These are phyloP conservation scores for Solanum sparsipilum DNA, from an alignment of 257 asterid species.

Conservation along the genomic window DNA sequence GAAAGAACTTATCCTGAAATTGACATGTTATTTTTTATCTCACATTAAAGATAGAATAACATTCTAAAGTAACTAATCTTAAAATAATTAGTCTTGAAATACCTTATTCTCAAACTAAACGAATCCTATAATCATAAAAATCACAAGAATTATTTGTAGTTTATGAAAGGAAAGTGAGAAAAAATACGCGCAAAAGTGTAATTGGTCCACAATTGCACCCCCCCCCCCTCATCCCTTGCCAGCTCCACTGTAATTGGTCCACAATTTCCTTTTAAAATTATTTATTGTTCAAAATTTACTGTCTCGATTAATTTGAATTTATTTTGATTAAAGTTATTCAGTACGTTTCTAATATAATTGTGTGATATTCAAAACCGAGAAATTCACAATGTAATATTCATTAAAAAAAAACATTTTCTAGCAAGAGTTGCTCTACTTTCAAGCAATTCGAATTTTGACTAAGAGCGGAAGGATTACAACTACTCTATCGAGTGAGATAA, in stretches of 20 bases:
- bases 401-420: background rate
- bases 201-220: too few species aligned
- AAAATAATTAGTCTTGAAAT: too few species aligned
- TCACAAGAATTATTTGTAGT: background rate
- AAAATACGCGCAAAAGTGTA: background rate
- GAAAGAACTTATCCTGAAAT: too few species aligned
- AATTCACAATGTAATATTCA: background rate
- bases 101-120: background rate
- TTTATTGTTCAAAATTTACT: background rate
- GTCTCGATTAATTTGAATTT: background rate
- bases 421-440: background rate
- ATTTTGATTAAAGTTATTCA: background rate
- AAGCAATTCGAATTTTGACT: background rate
- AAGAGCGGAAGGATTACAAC: background rate
- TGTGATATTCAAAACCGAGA: background rate
- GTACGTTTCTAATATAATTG: background rate
- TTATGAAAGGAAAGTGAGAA: background rate
- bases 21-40: too few species aligned
- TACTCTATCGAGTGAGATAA: background rate
- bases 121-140: background rate
- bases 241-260: too few species aligned
- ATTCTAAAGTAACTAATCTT: background rate
- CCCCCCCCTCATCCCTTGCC: too few species aligned
- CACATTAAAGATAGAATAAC: background rate
- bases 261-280: too few species aligned